Evolutionary conservation across 1,139 yeast species (phyloP).

Genomic region (Sugiyamaella castrensis): DNA sequence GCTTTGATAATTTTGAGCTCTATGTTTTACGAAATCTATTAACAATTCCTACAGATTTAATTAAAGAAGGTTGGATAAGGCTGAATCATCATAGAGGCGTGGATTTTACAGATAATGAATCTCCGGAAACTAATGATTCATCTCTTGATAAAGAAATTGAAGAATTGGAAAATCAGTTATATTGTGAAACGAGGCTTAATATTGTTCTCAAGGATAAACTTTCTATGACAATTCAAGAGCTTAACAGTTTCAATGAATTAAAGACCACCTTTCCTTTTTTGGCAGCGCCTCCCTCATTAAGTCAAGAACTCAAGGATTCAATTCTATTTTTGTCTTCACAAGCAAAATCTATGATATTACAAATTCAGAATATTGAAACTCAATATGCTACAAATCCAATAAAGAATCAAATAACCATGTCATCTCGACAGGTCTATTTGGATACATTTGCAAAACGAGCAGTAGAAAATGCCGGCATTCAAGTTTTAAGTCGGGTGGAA

Average conservation of each 20-base stretch:
- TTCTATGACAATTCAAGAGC: constrained; percentile 41
- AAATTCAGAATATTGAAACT: constrained; percentile 12
- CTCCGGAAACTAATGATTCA: constrained; percentile 26
- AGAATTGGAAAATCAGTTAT: constrained; percentile 44
- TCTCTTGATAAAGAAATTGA: constrained; percentile 42
- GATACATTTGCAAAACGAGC: constrained; percentile 23
- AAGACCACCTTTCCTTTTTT: constrained; percentile 37
- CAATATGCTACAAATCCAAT: constrained; percentile 1
- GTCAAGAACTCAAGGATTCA: constrained; percentile 45
- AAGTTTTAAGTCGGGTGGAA: neutral
- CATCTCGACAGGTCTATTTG: constrained; percentile 22
- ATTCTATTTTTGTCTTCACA: constrained; percentile 46
- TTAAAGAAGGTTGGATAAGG: constrained; percentile 63
- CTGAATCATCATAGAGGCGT: constrained; percentile 67
- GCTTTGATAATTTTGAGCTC: constrained; percentile 83
- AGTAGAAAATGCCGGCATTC: constrained; percentile 19
- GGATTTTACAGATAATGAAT: constrained; percentile 32
- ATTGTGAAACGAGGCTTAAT: constrained; percentile 46
- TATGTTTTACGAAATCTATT: constrained; percentile 77
- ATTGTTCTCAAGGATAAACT: constrained; percentile 45
- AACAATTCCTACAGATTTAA: constrained; percentile 64
- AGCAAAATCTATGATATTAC: constrained; percentile 18
- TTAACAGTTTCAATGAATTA: constrained; percentile 40
- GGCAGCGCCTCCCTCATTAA: constrained; percentile 42
- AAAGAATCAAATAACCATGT: constrained; percentile 1